Percentiles rank a stretch among this genome's conserved stretches.
Conservation (phyloP, 2,329 filamentous ascomycete species). For the Raffaelea arxii region DNA sequence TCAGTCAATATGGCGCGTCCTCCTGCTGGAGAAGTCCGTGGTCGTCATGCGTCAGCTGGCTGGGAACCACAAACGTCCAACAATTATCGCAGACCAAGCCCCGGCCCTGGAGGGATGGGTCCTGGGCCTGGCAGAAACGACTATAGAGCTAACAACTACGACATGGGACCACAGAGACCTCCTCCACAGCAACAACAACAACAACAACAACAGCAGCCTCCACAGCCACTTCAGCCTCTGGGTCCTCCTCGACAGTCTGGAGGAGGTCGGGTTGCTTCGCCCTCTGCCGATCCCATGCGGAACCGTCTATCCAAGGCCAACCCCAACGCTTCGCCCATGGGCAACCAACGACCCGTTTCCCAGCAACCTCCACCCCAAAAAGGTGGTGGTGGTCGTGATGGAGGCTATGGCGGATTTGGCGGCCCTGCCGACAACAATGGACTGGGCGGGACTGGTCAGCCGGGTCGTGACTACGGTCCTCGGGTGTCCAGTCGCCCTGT, state of each 20-base stretch:
- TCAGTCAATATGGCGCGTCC: slow-evolving; percentile 16
- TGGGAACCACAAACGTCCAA: slow-evolving; percentile 31
- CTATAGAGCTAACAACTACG: not conserved
- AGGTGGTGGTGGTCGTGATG: not conserved
- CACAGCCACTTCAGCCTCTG: slow-evolving; percentile 2
- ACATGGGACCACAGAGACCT: slow-evolving; percentile 7
- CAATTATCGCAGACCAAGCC: slow-evolving; percentile 29
- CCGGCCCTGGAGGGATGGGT: slow-evolving; percentile 15
- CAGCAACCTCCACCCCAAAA: not conserved
- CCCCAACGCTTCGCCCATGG: slow-evolving; percentile 2
- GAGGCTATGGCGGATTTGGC: not conserved
- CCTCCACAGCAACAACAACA: slow-evolving; percentile 5
- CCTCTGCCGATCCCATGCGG: slow-evolving; percentile 22
- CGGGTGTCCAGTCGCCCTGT: slow-evolving; percentile 24
- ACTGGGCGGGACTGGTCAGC: too few species aligned
- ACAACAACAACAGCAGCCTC: slow-evolving; percentile 5
- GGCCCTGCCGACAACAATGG: slow-evolving; percentile 11
- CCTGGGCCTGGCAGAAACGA: slow-evolving; percentile 15
- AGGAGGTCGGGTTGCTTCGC: slow-evolving; percentile 19
- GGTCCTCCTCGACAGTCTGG: slow-evolving; percentile 5
- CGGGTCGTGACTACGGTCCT: slow-evolving; percentile 28
- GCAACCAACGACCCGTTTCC: not conserved
- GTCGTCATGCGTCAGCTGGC: slow-evolving; percentile 32
- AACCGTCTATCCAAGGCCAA: slow-evolving; percentile 30
- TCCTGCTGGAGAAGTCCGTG: slow-evolving; percentile 27